Evolutionary conservation across 2,329 filamentous ascomycete species (phyloP), one percentile per base, ranked within the genome.

Genomic region (Diplodia corticola): DNA sequence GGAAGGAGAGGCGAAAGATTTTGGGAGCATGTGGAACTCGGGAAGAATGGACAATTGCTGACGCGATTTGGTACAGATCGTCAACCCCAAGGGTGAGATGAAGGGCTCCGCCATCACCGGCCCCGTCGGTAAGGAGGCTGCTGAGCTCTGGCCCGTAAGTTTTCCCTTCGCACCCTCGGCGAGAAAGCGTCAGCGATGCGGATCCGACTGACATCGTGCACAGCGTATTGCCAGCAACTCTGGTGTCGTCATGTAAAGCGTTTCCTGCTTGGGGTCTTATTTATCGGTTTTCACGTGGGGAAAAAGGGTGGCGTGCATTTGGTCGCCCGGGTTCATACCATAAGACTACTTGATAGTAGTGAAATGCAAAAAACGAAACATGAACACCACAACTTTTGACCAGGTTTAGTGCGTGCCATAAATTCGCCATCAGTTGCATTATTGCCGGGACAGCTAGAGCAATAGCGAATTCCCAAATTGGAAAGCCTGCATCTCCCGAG

Each of bases 71-170:
- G 35, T 63, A 65, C 79, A 95, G 91, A 99, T 99, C 80, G 95
- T 99, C 88, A 99, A 99, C 88, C 93, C 94, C 84, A 99, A 99
- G 91, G 95, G 95, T 86, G 95, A 99, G 87, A 99, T 99, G 95
- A 99, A 99, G 91, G 95, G 95, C 81, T 97, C 93, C 73, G 95
- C 95, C 82, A 99, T 99, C 82, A 99, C 95, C 77, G 95, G 95
- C 76, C 95, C 95, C 77, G 94, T 99, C 80, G 95, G 94, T 83
- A 99, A 99, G 91, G 95, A 99, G 87, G 95, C 95, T 81, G 95
- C 95, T 82, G 95, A 99, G 87, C 88, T 99, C 79, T 99, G 95
- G 95, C 95, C 95, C 81, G 92, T 94, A 87, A 85, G 91, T 88
- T 70, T 50, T 53, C 35, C 35, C 60, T 30, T 46, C 7, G 40